Base-by-base conservation (phyloP, 164 flowering plant species). In the Vitis vinifera region DNA sequence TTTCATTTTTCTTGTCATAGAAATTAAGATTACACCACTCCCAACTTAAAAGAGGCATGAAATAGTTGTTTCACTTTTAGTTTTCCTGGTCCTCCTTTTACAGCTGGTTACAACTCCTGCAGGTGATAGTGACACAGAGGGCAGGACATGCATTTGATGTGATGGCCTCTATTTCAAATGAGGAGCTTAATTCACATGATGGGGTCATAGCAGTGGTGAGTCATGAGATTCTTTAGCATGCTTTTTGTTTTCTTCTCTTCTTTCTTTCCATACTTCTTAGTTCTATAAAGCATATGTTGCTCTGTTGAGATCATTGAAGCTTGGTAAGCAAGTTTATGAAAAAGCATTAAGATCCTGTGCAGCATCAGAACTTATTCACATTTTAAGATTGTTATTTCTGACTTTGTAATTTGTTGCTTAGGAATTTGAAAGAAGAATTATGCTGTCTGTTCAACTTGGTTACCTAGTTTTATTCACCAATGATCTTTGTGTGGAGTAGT, bases 141-240 rank as follows among this genome's bases (percentile, higher is more conserved):
- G 91, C 94, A 19, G 94, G 96, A 27, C 97, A 94, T 71, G 99
- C 97, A 71, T 88, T 82, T 82, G 96, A 89, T 84, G 82, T 85
- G 72, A 86, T 92, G 94, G 53, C 83, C 59, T 85, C 93, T 58
- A 78, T 79, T 56, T 66, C 84, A 58, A 74, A 85, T 51, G 58
- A 55, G 67, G 97, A 95, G 70, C 94, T 95, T 17, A 78, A 74
- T 63, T 81, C 79, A 51, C 91, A 89, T 80, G 94, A 94, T 77
- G 99, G 99, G 75, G 89, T 88, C 79, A 68, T 92, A 51, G 85
- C 88, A 69, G 93, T 94, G 74, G 99, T 92, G 91, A 89, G 97
- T 81, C 6, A 47, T 65, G 44, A 55, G 47, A 37, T 77, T 57
- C 60, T 60, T 29, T 30, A n/a, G 10, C 23, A 13, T 55, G 14